Base-by-base conservation (phyloP, 352 stramenopile species). In the Bremia lactucae region DNA sequence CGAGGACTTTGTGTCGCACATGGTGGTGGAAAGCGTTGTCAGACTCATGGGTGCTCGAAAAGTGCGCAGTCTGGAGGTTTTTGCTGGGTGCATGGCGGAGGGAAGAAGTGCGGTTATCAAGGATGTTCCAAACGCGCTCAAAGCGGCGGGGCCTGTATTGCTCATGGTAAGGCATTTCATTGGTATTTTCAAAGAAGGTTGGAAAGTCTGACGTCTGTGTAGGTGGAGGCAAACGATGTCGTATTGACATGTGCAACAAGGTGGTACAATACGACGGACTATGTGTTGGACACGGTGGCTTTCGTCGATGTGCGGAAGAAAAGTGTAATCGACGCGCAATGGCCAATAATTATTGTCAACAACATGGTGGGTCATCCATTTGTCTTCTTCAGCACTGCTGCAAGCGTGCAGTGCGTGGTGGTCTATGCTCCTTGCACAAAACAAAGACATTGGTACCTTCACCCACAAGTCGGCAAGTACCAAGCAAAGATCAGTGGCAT, bases 231-330 rank as follows among this genome's bases (percentile, higher is more conserved):
- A 76, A 79, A 35, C 54, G 68, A 6, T 80, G 68, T 41, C 65
- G 62, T 10, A 59, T 65, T 6, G 58, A 56, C 14, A 62, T 35
- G n/a, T 80, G 68, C 48, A 75, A 68, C 46, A 83, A 83, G 49
- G 67, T 79, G 7, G 68, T 80, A 19, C 70, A 83, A 54, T 79
- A 75, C 31, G 68, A 76, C 11, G 59, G 68, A 15, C 66, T 80
- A 0, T 83, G 71, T 41, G 68, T 75, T 2, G 56, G 55, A 5
- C 68, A 77, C 28, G 68, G 68, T 11, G 68, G 68, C 8, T 77
- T 66, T 23, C 68, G 65, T n/a, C 51, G 55, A 46, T 80, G 68
- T 46, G 23, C 68, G 3, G 62, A 53, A 2, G 45, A 49, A n/a
- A 59, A 51, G 18, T 74, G 62, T 37, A 34, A 48, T 23, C 66